phyloP scores from a whole-genome alignment of 2,329 filamentous ascomycete genomes.

The Ceratocystis albifundus region DNA sequence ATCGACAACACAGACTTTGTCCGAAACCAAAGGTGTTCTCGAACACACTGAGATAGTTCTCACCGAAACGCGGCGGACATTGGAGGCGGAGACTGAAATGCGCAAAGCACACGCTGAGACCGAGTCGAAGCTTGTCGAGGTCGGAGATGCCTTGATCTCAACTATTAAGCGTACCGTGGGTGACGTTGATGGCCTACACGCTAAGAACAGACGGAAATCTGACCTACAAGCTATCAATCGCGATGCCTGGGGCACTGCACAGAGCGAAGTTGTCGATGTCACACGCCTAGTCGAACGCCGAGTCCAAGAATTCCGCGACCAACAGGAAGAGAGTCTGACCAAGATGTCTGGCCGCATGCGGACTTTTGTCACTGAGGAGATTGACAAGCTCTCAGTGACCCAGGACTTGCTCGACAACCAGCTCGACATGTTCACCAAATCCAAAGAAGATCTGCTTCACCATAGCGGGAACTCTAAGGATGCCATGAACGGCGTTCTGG shows the following conservation, averaged over 20 bases:
- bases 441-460: slow-evolving; percentile 54
- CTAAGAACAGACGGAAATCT: slow-evolving; percentile 76
- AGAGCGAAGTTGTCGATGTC: slow-evolving; percentile 62
- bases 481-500: slow-evolving; percentile 80
- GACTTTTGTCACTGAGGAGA: slow-evolving; percentile 49
- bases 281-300: slow-evolving; percentile 66
- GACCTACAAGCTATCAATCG: slow-evolving; percentile 73
- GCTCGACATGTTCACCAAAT: slow-evolving; percentile 53
- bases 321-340: slow-evolving; percentile 61
- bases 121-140: slow-evolving; percentile 59
- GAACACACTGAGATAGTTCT: slow-evolving; percentile 82
- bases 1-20: slow-evolving; percentile 55
- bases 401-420: slow-evolving; percentile 61
- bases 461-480: slow-evolving; percentile 61
- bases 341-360: slow-evolving; percentile 61
- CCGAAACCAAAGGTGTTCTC: slow-evolving; percentile 68
- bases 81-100: slow-evolving; percentile 68
- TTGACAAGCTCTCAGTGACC: slow-evolving; percentile 51
- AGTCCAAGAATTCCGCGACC: slow-evolving; percentile 57
- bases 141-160: slow-evolving; percentile 65
- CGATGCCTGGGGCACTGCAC: slow-evolving; percentile 64
- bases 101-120: slow-evolving; percentile 78
- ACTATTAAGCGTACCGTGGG: slow-evolving; percentile 66
- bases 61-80: slow-evolving; percentile 58
- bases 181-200: slow-evolving; percentile 70